Percentiles rank a stretch among this genome's conserved stretches.
Conservation (phyloP, 2,329 filamentous ascomycete genomes). For the Hirsutella thompsonii region DNA sequence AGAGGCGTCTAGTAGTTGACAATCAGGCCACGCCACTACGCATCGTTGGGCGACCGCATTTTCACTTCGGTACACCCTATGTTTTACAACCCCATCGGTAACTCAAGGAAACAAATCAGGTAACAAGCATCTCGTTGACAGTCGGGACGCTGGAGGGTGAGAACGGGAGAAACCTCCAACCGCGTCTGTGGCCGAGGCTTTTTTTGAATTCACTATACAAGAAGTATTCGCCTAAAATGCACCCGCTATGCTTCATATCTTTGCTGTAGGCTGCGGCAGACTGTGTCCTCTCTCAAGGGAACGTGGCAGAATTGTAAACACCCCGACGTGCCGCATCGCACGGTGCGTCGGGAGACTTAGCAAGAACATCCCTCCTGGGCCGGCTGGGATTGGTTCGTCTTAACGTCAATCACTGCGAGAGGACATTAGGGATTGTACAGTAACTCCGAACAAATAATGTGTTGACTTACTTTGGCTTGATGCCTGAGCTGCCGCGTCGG, state of each 20-base stretch:
- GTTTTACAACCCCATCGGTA: too few species aligned
- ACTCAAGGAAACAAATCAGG: too few species aligned
- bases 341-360: constrained; percentile 9
- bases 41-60: too few species aligned
- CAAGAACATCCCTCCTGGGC: constrained; percentile 58
- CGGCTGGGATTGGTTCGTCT: constrained; percentile 59
- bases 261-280: constrained; percentile 5
- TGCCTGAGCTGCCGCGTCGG: constrained; percentile 62
- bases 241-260: constrained; percentile 20
- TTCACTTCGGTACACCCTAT: too few species aligned
- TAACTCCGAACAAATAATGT: constrained; percentile 10
- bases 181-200: too few species aligned
- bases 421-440: not conserved
- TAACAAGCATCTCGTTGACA: too few species aligned
- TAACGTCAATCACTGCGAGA: constrained; percentile 75
- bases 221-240: constrained; percentile 14
- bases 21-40: too few species aligned
- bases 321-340: too few species aligned
- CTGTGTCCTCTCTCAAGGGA: not conserved
- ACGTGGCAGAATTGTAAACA: not conserved
- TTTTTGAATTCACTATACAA: constrained; percentile 17
- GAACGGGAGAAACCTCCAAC: too few species aligned
- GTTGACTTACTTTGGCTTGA: constrained; percentile 59
- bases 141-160: too few species aligned
- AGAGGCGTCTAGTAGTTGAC: too few species aligned